These are phyloP conservation scores for Diatrype stigma DNA, from an alignment of 2,329 filamentous ascomycete species.

Conservation along the genomic window DNA sequence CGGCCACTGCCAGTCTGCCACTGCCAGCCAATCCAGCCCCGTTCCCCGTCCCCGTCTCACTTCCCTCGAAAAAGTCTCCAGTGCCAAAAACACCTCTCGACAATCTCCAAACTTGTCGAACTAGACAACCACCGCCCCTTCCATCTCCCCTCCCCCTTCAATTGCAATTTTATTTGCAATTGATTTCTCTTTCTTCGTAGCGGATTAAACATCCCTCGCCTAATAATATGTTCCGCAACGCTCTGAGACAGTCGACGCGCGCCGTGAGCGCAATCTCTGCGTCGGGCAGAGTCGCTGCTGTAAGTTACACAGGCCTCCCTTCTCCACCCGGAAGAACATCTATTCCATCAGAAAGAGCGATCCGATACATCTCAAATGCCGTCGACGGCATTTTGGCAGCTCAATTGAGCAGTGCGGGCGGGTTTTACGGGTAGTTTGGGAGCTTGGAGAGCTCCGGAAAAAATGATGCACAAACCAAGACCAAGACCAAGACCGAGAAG, in stretches of 20 bases:
- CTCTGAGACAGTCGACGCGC: constrained; percentile 94
- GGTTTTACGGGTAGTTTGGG: constrained; percentile 21
- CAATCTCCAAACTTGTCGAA: not conserved
- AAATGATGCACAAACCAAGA: constrained; percentile 8
- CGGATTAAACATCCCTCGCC: constrained; percentile 48
- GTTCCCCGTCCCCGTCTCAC: not conserved
- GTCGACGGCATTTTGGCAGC: constrained; percentile 22
- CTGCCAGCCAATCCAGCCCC: not conserved
- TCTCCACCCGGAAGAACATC: constrained; percentile 32
- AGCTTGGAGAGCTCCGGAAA: constrained; percentile 34
- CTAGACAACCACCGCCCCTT: constrained; percentile 32
- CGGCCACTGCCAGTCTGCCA: no score
- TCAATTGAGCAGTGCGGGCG: constrained; percentile 36
- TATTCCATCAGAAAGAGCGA: constrained; percentile 42
- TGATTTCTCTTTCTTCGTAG: constrained; percentile 49
- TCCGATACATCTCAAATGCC: constrained; percentile 34
- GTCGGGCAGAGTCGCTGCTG: constrained; percentile 84
- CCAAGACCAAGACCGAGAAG: constrained; percentile 17
- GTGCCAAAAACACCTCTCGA: not conserved
- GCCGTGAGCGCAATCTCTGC: constrained; percentile 92
- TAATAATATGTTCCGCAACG: constrained; percentile 89
- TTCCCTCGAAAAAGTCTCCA: not conserved
- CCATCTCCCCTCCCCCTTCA: constrained; percentile 53
- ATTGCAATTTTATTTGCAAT: constrained; percentile 53
- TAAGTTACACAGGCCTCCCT: constrained; percentile 60